phyloP scores from a whole-genome alignment of 306 rosid genomes.

The peach (Prunus persica) region Prunus_persica_NCBIv2 NC_034013.1:12015001-12015500 shows the following conservation, averaged over 20 bases:
- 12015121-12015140: slow-evolving; percentile 27
- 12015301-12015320: slow-evolving; percentile 85
- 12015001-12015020: slow-evolving; percentile 64
- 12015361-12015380: slow-evolving; percentile 56
- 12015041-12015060: slow-evolving; percentile 34
- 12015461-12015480: slow-evolving; percentile 68
- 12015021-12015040: slow-evolving; percentile 45
- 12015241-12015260: slow-evolving; percentile 59
- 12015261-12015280: slow-evolving; percentile 39
- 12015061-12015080: slow-evolving; percentile 62
- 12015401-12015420: slow-evolving; percentile 85
- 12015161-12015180: slow-evolving; percentile 27
- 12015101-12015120: slow-evolving; percentile 39
- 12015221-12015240: slow-evolving; percentile 25
- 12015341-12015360: slow-evolving; percentile 53
- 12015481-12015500: slow-evolving; percentile 80
- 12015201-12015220: slow-evolving; percentile 22
- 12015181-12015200: slow-evolving; percentile 38
- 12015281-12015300: slow-evolving; percentile 48
- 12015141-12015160: slow-evolving; percentile 40
- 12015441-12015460: slow-evolving; percentile 78
- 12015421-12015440: slow-evolving; percentile 79
- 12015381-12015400: slow-evolving; percentile 83
- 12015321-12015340: slow-evolving; percentile 81
- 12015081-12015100: slow-evolving; percentile 37